Evolutionary conservation across 2,329 filamentous ascomycete genomes (phyloP), one percentile per base, ranked within the genome.

Genomic region (Fusarium paranaense): DNA sequence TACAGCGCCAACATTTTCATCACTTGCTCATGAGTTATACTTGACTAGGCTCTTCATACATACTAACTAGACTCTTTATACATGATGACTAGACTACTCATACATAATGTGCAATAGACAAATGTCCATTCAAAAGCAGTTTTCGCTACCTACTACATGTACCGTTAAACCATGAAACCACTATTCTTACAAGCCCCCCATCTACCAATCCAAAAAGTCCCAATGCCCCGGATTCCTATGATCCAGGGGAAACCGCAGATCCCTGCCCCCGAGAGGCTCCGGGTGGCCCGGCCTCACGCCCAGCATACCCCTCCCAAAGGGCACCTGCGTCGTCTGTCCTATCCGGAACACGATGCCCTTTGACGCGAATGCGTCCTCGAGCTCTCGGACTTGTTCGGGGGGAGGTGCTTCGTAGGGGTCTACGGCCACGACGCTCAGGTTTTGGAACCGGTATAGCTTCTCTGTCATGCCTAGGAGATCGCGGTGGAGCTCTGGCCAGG

Each of bases 231-330:
- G 66, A 33, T 68, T 64, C 45, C 62, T 67, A 66, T 72, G 63
- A 30, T 70, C 62, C 20, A 79, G 50, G 8, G 71, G 74, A 60
- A 78, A 78, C 37, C 69, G 70, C 56, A 78, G 66, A 45, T 76
- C 64, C 35, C 59, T 69, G 13, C 56, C 67, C 37, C 69, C 66
- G 5, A 62, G 60, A 5, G 71, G 72, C n/a, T 73, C 35, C 0
- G 72, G 65, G 30, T 78, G 71, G 6, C 77, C 77, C 52, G 77
- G 77, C 4, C 77, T 72, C 18, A 73, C 77, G 5, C 77, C 77
- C 27, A 79, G 56, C 77, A 79, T 79, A 0, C 77, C 77, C 42
- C 77, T 73, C 1, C 77, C 78, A 57, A 79, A 79, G 1, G 77
- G 70, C 18, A 72, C 70, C 18, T 79, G 77, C 2, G 77, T 76